Evolutionary conservation across 2,329 filamentous ascomycete genomes (phyloP), one percentile per base, ranked within the genome.

Genomic region (Ascochyta pisi): DNA sequence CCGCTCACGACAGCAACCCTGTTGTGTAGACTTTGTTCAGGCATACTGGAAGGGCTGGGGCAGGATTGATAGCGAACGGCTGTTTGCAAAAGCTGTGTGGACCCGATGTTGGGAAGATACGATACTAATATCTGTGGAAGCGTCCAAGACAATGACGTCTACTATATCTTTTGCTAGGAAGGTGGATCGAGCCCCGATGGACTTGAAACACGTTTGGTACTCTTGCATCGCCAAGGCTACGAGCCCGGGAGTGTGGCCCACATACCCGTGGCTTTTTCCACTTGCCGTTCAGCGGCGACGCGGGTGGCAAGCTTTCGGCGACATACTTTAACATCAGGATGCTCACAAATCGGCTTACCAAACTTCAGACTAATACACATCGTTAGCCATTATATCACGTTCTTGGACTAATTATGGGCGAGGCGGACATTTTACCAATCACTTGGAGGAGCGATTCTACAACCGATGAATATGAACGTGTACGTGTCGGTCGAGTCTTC

Each of bases 1-100:
- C 79, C 79, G 2, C 77, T 80, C 3, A 81, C 73, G 33, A 81
- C 74, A 38, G 78, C 78, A 6, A 73, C 65, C 45, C 64, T 69
- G 7, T 59, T 62, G 0, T 38, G 8, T 2, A 67, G 55, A 34
- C 54, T 27, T 15, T 34, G 29, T 29, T 24, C 15, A 44, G 26
- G 12, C 12, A 29, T 44, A 22, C 8, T 34, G 31, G 7, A 34
- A n/a, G 4, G 13, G 4, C 13, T 10, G 29, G 29, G 8, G 29
- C 10, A 33, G 29, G 10, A 33, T 12, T 33, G 29, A 33, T 15
- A 33, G 29, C 29, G 19, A 19, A 19, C 26, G 26, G 26, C 8
- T 6, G 8, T 26, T 26, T 26, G 3, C 31, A 34, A 34, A 34
- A n/a, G n/a, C 4, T 34, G 6, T 34, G 31, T 4, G 3, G 7